These are phyloP conservation scores for Spinellus fusiger DNA, from an alignment of 192 early-diverging fungal genomes.

Conservation along the genomic window DNA sequence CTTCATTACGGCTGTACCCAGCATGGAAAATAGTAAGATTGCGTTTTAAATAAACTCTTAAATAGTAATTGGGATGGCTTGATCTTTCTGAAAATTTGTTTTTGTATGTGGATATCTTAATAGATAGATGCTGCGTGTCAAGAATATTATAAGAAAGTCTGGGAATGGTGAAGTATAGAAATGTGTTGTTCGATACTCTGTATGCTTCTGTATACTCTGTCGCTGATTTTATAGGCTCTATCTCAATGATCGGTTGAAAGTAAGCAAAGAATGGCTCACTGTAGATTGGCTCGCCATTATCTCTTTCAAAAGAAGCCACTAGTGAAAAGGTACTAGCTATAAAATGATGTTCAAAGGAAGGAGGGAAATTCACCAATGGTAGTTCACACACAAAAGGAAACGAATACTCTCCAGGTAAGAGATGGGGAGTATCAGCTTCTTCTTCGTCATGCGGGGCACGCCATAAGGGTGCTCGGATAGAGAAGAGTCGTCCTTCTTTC, in stretches of 20 bases:
- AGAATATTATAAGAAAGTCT: not conserved
- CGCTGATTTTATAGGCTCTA: not conserved
- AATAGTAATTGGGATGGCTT: too few species aligned
- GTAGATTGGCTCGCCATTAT: not conserved
- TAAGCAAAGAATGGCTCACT: not conserved
- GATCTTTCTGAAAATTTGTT: too few species aligned
- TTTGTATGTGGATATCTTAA: too few species aligned
- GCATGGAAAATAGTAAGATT: too few species aligned
- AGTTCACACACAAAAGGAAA: slow-evolving; percentile 6
- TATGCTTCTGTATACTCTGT: not conserved
- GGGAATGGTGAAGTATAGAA: not conserved
- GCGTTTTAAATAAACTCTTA: too few species aligned
- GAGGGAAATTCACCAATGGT: slow-evolving; percentile 3
- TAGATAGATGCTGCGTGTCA: too few species aligned
- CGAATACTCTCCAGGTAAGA: not conserved
- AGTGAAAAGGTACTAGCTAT: not conserved
- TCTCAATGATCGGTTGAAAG: slow-evolving; percentile 6
- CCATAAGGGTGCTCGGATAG: not conserved
- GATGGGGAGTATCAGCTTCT: not conserved
- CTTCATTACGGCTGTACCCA: too few species aligned
- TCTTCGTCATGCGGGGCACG: not conserved
- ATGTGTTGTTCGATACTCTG: not conserved
- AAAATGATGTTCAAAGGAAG: slow-evolving; percentile 2
- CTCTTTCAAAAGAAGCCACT: not conserved
- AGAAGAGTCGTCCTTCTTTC: not conserved